Conservation (phyloP, 73 alveolate genomes). For the Paramecium sonneborni region DNA sequence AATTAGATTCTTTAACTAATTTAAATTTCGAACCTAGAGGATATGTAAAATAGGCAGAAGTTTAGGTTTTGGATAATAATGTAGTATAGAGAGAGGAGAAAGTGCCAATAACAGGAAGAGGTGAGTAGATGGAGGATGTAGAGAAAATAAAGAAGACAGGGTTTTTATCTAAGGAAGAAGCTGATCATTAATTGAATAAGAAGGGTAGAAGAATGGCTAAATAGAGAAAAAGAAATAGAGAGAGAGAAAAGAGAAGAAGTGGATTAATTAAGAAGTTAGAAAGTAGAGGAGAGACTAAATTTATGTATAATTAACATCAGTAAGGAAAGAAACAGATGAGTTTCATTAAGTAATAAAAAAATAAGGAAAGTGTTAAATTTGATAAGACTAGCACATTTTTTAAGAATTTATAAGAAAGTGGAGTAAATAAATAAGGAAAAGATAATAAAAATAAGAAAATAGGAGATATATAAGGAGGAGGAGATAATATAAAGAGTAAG, state of each 20-base stretch:
- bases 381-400: conserved; percentile 60
- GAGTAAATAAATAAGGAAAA: neutral
- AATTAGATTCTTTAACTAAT: conserved; percentile 59
- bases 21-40: conserved; percentile 60
- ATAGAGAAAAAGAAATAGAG: conserved; percentile 47
- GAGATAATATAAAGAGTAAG: neutral
- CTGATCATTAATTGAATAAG: conserved; percentile 22
- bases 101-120: conserved; percentile 52
- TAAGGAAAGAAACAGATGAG: conserved; percentile 37
- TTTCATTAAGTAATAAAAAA: conserved; percentile 28
- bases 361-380: conserved; percentile 57
- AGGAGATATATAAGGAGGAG: neutral
- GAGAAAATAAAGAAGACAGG: conserved; percentile 50
- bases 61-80: neutral
- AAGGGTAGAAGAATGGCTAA: conserved; percentile 37
- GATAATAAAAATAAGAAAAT: neutral
- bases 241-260: conserved; percentile 29
- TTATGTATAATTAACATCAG: conserved; percentile 52
- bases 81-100: conserved; percentile 55
- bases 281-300: conserved; percentile 63
- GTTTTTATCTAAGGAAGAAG: conserved; percentile 40
- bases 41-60: conserved; percentile 50
- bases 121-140: conserved; percentile 39
- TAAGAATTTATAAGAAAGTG: conserved; percentile 58
- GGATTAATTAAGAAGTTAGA: conserved; percentile 53